Conservation (phyloP, 225 moss, liverwort and hornwort genomes). For the Polytrichum commune region DNA sequence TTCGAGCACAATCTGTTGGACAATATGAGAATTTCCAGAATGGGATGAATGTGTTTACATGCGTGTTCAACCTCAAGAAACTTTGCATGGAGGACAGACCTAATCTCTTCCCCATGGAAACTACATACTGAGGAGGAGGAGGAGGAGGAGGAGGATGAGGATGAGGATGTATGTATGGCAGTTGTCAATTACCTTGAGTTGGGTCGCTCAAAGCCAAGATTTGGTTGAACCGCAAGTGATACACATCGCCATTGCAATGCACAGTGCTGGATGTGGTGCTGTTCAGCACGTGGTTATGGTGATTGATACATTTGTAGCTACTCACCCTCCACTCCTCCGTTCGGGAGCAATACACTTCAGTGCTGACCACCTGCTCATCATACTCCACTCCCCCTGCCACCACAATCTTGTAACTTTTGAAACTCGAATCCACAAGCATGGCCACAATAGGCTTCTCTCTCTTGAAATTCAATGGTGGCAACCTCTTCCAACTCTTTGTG, state of each 20-base stretch:
- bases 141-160: not conserved
- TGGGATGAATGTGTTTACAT: too few species aligned
- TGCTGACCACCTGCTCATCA: conserved; percentile 40
- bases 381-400: conserved; percentile 60
- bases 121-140: too few species aligned
- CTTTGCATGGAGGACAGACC: too few species aligned
- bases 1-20: too few species aligned
- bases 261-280: conserved; percentile 48
- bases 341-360: conserved; percentile 57
- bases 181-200: conserved; percentile 32
- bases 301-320: conserved; percentile 42
- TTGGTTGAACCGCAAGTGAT: conserved; percentile 60
- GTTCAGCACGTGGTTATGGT: conserved; percentile 45
- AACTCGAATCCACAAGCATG: conserved; percentile 31
- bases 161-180: not conserved
- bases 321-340: conserved; percentile 57
- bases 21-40: not conserved
- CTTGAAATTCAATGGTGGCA: conserved; percentile 47
- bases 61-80: too few species aligned
- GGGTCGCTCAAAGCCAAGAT: conserved; percentile 39
- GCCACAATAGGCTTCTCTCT: conserved; percentile 47
- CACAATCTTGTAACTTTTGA: conserved; percentile 42
- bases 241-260: conserved; percentile 47
- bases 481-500: conserved; percentile 60
- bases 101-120: too few species aligned